Evolutionary conservation across 768 basidiomycete genomes (phyloP).

Genomic region (Phlegmacium glaucopus): DNA sequence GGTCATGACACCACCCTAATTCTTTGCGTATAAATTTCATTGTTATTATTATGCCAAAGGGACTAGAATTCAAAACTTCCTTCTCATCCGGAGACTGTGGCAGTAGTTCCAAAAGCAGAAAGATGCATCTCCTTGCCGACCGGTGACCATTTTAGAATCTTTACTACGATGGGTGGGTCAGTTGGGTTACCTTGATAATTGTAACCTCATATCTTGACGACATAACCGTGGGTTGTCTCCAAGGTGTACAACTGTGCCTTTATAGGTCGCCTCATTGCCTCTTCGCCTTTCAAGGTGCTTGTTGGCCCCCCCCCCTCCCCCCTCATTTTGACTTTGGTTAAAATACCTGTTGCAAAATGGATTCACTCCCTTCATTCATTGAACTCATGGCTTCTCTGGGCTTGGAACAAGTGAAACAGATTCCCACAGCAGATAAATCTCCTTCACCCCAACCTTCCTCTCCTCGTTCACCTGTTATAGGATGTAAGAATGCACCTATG

Average conservation of each 20-base stretch:
- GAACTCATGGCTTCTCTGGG: slow-evolving; percentile 85
- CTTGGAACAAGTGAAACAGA: slow-evolving; percentile 48
- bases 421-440: slow-evolving; percentile 29
- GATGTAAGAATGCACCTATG: slow-evolving; percentile 29
- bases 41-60: slow-evolving; percentile 9
- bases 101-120: slow-evolving; percentile 25
- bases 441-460: slow-evolving; percentile 44
- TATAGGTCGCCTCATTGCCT: slow-evolving; percentile 33
- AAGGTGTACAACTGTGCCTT: slow-evolving; percentile 37
- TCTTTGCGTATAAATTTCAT: slow-evolving; percentile 8
- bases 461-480: slow-evolving; percentile 37
- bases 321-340: slow-evolving; percentile 23
- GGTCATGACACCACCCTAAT: not conserved
- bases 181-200: slow-evolving; percentile 34
- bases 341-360: slow-evolving; percentile 41
- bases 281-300: slow-evolving; percentile 30
- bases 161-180: slow-evolving; percentile 36
- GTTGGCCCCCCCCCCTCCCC: slow-evolving; percentile 30
- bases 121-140: slow-evolving; percentile 64
- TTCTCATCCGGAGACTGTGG: slow-evolving; percentile 12
- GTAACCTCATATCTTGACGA: slow-evolving; percentile 46
- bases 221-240: slow-evolving; percentile 56
- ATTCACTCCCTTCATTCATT: slow-evolving; percentile 81
- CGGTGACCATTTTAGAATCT: slow-evolving; percentile 32
- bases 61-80: slow-evolving; percentile 3